phyloP scores from a whole-genome alignment of 176 grass and related monocot species.

The Aechmea fasciata region DNA sequence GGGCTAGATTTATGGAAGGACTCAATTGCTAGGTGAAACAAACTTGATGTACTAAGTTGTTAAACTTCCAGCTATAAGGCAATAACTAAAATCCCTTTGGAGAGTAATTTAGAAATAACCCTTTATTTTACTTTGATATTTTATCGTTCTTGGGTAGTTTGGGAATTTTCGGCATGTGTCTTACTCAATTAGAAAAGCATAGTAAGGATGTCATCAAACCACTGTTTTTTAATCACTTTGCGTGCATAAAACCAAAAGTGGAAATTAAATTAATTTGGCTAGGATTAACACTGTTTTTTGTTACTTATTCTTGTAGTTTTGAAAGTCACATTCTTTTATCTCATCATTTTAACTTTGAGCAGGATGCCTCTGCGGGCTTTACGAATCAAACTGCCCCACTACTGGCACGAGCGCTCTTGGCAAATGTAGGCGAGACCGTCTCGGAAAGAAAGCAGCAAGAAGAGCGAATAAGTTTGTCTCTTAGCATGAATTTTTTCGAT shows the following conservation, averaged over 20 bases:
- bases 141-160: background rate
- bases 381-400: background rate
- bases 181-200: too few species aligned
- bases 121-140: background rate
- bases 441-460: constrained; percentile 31
- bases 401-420: constrained; percentile 9
- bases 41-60: background rate
- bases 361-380: constrained; percentile 4
- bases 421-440: constrained; percentile 24
- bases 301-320: background rate
- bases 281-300: background rate
- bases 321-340: background rate
- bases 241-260: background rate
- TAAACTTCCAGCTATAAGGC: background rate
- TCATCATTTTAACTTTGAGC: background rate
- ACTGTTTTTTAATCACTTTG: background rate
- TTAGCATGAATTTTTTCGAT: constrained; percentile 31
- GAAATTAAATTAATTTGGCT: background rate
- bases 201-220: background rate
- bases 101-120: background rate
- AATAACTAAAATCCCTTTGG: background rate
- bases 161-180: background rate
- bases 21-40: too few species aligned
- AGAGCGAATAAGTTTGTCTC: constrained; percentile 23
- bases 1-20: too few species aligned